Percentiles rank a stretch among this genome's conserved stretches.
Conservation (phyloP, 2,329 filamentous ascomycete species). For the Trichocomaceae sp. region DNA sequence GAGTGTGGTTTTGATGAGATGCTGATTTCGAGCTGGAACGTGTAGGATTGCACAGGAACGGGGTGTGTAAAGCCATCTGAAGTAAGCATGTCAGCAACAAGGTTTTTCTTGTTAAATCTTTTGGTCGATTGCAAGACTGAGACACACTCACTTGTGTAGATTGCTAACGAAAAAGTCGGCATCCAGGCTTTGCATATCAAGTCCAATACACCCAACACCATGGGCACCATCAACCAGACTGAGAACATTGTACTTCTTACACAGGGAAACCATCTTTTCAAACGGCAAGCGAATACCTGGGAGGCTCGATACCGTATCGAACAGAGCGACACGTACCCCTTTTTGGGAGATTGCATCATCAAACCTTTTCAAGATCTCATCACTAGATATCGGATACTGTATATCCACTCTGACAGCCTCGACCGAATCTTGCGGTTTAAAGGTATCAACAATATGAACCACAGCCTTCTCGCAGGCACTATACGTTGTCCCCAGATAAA, state of each 20-base stretch:
- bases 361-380: conserved; percentile 52
- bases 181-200: conserved; percentile 61
- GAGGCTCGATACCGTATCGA: conserved; percentile 72
- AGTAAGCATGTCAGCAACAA: background rate
- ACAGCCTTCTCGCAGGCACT: conserved; percentile 68
- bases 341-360: conserved; percentile 44
- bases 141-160: conserved; percentile 59
- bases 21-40: conserved; percentile 69
- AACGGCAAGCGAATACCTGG: conserved; percentile 78
- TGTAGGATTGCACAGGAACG: conserved; percentile 78
- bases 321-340: conserved; percentile 59
- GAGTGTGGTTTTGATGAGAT: conserved; percentile 63
- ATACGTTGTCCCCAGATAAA: conserved; percentile 75
- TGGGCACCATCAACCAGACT: conserved; percentile 81
- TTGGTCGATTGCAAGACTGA: background rate
- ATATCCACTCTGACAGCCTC: conserved; percentile 50
- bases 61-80: conserved; percentile 71
- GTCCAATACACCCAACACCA: conserved; percentile 67
- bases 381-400: conserved; percentile 63
- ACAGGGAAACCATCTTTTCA: conserved; percentile 57
- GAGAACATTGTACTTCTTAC: conserved; percentile 60
- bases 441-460: conserved; percentile 62
- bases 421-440: conserved; percentile 38
- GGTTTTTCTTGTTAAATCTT: too few relatives aligned
- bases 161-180: conserved; percentile 86